Evolutionary conservation across 2,329 filamentous ascomycete species (phyloP), one percentile per base, ranked within the genome.

Genomic region (Colletotrichum siamense): DNA sequence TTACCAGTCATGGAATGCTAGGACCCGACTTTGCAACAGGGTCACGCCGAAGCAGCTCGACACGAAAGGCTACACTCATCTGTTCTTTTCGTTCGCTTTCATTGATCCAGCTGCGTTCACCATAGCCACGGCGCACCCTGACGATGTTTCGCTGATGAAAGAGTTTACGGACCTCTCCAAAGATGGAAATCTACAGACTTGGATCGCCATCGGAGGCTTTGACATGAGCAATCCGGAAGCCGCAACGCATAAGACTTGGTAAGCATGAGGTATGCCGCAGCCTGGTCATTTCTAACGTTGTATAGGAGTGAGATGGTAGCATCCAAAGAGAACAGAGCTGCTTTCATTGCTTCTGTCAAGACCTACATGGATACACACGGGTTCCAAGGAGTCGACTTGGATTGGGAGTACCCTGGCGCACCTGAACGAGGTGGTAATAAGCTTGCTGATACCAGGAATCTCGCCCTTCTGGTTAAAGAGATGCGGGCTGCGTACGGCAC

Each of bases 131-230:
- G 59, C 28, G 1, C 26, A 32, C 22, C 63, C 32, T 49, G 63
- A 66, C 24, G 32, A 66, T 5, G 30, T 32, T 36, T 9, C 34
- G 7, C 34, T 66, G 5, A 66, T 44, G 63, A 36, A 34, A 86
- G 85, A 87, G 89, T 76, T 75, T 75, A 0, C 79, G 5, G 44
- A 49, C 18, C 44, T 49, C 44, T 49, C 44, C 18, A 49, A 49
- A 22, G 18, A 22, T 5, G 9, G 44, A 13, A 49, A 49, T 1
- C 9, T 49, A 0, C 18, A 22, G 44, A 49, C 18, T 13, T 49
- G 44, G 44, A 49, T 49, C 44, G 44, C 9, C 18, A 0, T 49
- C 44, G 44, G 44, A 49, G 44, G 44, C 9, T 49, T 49, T 13
- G 44, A 49, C 18, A 49, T 49, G 44, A 22, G 44, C 44, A 49